These are phyloP conservation scores for Vitis hybrid DNA, from an alignment of 177 flowering plant genomes.

Conservation along the genomic window DNA sequence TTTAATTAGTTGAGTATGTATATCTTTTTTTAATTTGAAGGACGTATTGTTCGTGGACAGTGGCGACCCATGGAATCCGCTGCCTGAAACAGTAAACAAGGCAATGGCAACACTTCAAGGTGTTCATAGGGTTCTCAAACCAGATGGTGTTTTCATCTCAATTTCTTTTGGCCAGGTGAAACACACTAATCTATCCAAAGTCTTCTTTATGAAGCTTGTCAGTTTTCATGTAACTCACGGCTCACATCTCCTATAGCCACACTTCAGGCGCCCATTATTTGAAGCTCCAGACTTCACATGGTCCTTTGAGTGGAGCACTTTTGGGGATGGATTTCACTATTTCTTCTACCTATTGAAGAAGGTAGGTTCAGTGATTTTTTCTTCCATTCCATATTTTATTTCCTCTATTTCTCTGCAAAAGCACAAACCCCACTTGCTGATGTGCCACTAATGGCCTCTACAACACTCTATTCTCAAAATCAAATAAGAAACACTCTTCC, in stretches of 20 bases:
- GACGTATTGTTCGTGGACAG: constrained; percentile 93
- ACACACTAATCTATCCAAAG: not conserved
- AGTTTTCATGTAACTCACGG: not conserved
- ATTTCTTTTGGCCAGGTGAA: constrained; percentile 89
- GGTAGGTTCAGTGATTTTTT: constrained; percentile 37
- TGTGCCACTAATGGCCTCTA: too few species aligned
- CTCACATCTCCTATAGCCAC: constrained; percentile 56
- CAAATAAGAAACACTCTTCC: too few species aligned
- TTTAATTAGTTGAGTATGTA: not conserved
- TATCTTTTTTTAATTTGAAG: constrained; percentile 44
- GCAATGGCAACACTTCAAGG: constrained; percentile 75
- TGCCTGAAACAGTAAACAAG: constrained; percentile 52
- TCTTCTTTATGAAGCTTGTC: not conserved
- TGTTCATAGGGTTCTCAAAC: constrained; percentile 81
- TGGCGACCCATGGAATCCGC: constrained; percentile 96
- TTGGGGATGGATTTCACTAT: constrained; percentile 93
- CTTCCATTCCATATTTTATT: not conserved
- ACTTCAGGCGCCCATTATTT: constrained; percentile 85
- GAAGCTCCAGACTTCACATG: constrained; percentile 67
- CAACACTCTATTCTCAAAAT: too few species aligned
- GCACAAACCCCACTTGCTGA: too few species aligned
- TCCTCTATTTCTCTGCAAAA: not conserved
- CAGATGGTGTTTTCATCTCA: constrained; percentile 79
- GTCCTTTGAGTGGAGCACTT: constrained; percentile 82
- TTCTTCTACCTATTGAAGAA: constrained; percentile 75